Evolutionary conservation across 2,329 filamentous ascomycete genomes (phyloP), one percentile per base, ranked within the genome.

Genomic region (Juglanconis oblonga): DNA sequence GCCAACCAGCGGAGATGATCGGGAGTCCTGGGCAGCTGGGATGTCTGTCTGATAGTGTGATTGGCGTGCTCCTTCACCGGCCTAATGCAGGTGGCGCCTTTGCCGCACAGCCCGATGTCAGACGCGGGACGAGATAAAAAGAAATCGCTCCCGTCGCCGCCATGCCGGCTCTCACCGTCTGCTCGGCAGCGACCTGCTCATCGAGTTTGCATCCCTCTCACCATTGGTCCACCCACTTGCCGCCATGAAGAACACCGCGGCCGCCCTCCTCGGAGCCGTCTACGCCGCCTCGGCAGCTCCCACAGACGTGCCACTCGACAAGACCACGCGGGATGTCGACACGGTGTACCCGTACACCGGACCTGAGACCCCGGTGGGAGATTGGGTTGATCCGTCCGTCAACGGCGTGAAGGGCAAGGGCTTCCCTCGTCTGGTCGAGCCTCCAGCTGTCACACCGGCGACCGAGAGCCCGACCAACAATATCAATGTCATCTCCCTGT

Each of bases 381-480:
- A 83, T 61, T 82, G 79, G 79, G 77, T 81, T 50, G 74, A 82
- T 65, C 72, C 70, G 3, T 79, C 75, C 10, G 65, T 79, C 69
- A 80, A 81, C 64, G 79, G 80, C 65, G 53, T 55, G n/a, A 81
- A 81, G 64, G 80, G 79, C 36, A 81, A 80, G 61, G 80, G 80
- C 1, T 82, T 79, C 63, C 73, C 75, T 24, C 79, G 80, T 50
- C 71, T 82, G 3, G 74, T 80, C 9, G 80, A 82, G 66, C 67
- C 76, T 44, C 80, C 79, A 9, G 80, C 79, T 3, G 79, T 82
- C 17, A 76, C 72, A 63, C 80, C 80, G 4, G 70, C 69, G 32
- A 70, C 67, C 6, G 62, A 64, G 9, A 76, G 78, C 51, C 76
- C 79, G 6, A 77, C 71, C 45, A 83, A 82, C 71, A 83, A 82